These are phyloP conservation scores for Aspergillus sp. DNA, from an alignment of 2,329 filamentous ascomycete species.

Conservation along the genomic window DNA sequence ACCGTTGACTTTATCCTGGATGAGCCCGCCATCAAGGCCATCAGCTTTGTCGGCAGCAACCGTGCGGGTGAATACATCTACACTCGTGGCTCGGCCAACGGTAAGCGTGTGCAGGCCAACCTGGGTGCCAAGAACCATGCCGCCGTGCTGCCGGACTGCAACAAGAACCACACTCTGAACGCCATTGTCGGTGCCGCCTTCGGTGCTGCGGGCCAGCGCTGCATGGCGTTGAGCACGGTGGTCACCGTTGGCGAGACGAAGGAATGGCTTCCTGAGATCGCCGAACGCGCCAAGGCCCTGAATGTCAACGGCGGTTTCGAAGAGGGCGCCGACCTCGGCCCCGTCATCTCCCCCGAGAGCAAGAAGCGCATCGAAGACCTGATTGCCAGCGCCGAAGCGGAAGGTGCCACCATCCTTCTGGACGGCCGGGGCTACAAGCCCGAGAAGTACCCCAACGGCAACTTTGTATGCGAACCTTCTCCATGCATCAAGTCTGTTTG, in stretches of 20 bases:
- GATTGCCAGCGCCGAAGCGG: constrained; percentile 60
- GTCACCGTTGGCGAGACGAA: constrained; percentile 65
- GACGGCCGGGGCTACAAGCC: constrained; percentile 62
- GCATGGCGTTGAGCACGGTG: constrained; percentile 66
- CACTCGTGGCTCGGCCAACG: constrained; percentile 64
- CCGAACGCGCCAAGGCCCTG: constrained; percentile 59
- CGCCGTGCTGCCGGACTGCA: constrained; percentile 64
- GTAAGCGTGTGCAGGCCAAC: constrained; percentile 69
- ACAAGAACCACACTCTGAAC: constrained; percentile 67
- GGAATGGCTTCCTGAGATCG: constrained; percentile 63
- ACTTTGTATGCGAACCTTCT: constrained; percentile 53
- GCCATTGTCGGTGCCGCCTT: constrained; percentile 66
- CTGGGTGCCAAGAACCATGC: constrained; percentile 70
- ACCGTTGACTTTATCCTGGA: constrained; percentile 69
- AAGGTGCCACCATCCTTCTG: constrained; percentile 63
- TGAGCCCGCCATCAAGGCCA: constrained; percentile 65
- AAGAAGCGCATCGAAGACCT: constrained; percentile 63
- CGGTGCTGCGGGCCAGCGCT: constrained; percentile 66
- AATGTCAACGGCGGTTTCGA: constrained; percentile 63
- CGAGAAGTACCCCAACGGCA: constrained; percentile 63
- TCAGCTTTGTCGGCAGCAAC: constrained; percentile 67
- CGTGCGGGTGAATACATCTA: constrained; percentile 68
- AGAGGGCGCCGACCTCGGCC: constrained; percentile 61
- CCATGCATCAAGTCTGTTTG: constrained; percentile 1
- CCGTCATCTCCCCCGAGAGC: constrained; percentile 61